phyloP scores from a whole-genome alignment of 108 stramenopile genomes.

The Cyclostephanos tholiformis region DNA sequence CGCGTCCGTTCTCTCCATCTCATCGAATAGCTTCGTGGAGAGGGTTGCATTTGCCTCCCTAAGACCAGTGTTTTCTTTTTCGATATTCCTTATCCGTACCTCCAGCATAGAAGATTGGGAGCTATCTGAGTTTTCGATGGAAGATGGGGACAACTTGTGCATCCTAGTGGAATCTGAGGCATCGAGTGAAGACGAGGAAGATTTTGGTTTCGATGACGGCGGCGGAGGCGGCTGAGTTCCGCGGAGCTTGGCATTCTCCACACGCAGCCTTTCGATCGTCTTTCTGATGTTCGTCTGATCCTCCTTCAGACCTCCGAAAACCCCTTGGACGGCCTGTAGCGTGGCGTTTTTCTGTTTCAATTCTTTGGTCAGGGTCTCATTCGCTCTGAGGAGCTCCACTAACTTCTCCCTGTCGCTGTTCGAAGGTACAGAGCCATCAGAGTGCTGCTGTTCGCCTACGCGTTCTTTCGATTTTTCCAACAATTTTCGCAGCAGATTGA shows the following conservation, averaged over 20 bases:
- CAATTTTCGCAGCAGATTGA: slow-evolving; percentile 17
- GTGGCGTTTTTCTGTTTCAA: slow-evolving; percentile 30
- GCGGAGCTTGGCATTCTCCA: slow-evolving; percentile 31
- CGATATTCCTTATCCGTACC: slow-evolving; percentile 24
- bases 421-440: not conserved
- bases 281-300: slow-evolving; percentile 33
- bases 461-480: slow-evolving; percentile 13
- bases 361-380: slow-evolving; percentile 13
- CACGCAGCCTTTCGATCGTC: slow-evolving; percentile 31
- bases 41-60: slow-evolving; percentile 30
- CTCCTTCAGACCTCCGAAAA: slow-evolving; percentile 24
- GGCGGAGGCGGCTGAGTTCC: slow-evolving; percentile 2
- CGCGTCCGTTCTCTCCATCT: slow-evolving; percentile 45
- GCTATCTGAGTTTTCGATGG: not conserved
- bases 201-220: slow-evolving; percentile 6
- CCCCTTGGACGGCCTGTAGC: slow-evolving; percentile 20
- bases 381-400: slow-evolving; percentile 15
- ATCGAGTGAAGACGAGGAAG: not conserved
- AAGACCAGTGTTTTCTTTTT: slow-evolving; percentile 38
- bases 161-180: too few species aligned
- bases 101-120: slow-evolving; percentile 25
- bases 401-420: slow-evolving; percentile 12
- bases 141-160: not conserved
- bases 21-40: slow-evolving; percentile 38
- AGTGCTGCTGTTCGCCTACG: not conserved